Conservation (phyloP, 2,329 filamentous ascomycete species). For the Fusarium fracticaudum region DNA sequence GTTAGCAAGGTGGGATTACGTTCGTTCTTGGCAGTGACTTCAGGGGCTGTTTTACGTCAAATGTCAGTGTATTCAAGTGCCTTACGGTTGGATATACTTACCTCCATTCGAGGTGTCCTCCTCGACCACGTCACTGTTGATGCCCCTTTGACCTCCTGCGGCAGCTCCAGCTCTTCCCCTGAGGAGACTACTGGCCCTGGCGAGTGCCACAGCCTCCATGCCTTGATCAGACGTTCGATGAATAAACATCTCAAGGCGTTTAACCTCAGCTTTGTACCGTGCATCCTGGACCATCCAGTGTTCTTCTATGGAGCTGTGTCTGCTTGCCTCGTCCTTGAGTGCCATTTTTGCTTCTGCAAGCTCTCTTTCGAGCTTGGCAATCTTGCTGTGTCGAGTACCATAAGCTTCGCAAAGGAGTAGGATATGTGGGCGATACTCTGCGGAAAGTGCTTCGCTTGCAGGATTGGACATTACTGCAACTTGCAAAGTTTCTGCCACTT, state of each 20-base stretch:
- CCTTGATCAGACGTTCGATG: slow-evolving; percentile 53
- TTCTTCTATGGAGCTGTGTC: slow-evolving; percentile 42
- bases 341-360: slow-evolving; percentile 50
- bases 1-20: background rate
- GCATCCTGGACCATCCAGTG: slow-evolving; percentile 37
- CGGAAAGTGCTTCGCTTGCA: slow-evolving; percentile 48
- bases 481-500: slow-evolving; percentile 57
- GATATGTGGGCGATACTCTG: slow-evolving; percentile 55
- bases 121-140: background rate
- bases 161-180: slow-evolving; percentile 3
- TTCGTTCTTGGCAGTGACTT: background rate
- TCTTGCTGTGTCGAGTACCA: slow-evolving; percentile 40
- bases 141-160: background rate
- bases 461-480: slow-evolving; percentile 52
- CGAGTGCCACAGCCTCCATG: slow-evolving; percentile 56
- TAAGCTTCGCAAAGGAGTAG: slow-evolving; percentile 51
- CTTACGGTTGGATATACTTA: slow-evolving; percentile 1
- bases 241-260: slow-evolving; percentile 46
- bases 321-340: slow-evolving; percentile 47
- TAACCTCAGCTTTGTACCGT: slow-evolving; percentile 45
- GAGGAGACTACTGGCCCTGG: slow-evolving; percentile 53
- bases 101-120: background rate
- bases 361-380: slow-evolving; percentile 49
- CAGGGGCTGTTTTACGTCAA: slow-evolving; percentile 3
- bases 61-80: background rate